A percentile compares a stretch with the other conserved stretches of the same genome.
These are phyloP conservation scores for Parasitella parasitica DNA, from an alignment of 371 early-diverging fungal species.

Conservation along the genomic window DNA sequence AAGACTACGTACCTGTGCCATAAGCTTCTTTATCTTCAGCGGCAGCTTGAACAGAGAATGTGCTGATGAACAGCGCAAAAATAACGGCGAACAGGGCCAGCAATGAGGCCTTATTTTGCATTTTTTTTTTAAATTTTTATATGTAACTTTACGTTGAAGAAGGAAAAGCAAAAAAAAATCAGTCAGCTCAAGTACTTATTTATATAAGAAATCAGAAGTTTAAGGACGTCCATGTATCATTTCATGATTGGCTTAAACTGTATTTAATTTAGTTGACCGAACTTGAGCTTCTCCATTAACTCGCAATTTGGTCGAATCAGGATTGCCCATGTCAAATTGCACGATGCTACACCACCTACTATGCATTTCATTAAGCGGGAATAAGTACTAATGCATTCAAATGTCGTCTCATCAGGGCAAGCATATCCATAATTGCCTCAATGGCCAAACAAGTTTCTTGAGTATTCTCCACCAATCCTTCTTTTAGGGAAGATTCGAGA, in stretches of 20 bases:
- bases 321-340: conserved; percentile 24
- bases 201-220: conserved; percentile 13
- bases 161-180: conserved; percentile 17
- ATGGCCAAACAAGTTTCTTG: not conserved
- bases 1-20: conserved; percentile 47
- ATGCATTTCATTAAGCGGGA: conserved; percentile 6
- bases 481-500: not conserved
- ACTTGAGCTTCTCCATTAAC: not conserved
- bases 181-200: not conserved
- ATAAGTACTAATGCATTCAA: not conserved
- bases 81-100: conserved; percentile 49
- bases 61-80: conserved; percentile 38
- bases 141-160: conserved; percentile 18
- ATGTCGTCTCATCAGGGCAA: no score
- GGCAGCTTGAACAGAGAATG: conserved; percentile 28
- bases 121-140: conserved; percentile 19
- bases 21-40: conserved; percentile 50
- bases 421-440: not conserved
- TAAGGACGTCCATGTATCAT: conserved; percentile 38
- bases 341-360: conserved; percentile 1
- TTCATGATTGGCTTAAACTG: conserved; percentile 35
- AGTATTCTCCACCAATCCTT: not conserved
- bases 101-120: conserved; percentile 48
- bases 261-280: conserved; percentile 18
- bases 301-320: conserved; percentile 21